Percentiles rank a stretch among this genome's conserved stretches.
These are phyloP conservation scores for Lyophyllum semitale DNA, from an alignment of 768 basidiomycete genomes.

Conservation along the genomic window DNA sequence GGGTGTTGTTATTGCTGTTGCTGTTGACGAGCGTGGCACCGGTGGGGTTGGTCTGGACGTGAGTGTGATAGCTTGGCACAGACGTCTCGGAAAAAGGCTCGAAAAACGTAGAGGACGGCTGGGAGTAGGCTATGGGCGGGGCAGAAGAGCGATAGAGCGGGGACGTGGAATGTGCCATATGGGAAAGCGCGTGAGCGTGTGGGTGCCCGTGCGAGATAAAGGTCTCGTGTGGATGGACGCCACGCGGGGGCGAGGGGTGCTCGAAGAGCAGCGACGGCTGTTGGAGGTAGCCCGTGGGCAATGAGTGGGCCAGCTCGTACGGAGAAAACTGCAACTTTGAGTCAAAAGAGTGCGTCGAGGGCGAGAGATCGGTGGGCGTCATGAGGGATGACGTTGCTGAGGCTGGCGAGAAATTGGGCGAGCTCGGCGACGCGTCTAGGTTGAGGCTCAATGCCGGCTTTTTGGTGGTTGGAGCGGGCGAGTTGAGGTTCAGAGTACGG, in stretches of 20 bases:
- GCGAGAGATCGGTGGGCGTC: constrained; percentile 76
- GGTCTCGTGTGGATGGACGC: constrained; percentile 15
- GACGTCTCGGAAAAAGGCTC: constrained; percentile 55
- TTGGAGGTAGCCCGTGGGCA: constrained; percentile 32
- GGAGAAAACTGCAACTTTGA: constrained; percentile 38
- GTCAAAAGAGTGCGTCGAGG: constrained; percentile 59
- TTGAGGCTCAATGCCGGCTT: constrained; percentile 47
- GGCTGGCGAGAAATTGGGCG: constrained; percentile 74
- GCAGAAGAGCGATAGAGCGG: constrained; percentile 5
- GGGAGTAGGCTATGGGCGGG: constrained; percentile 25
- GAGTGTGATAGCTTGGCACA: constrained; percentile 27
- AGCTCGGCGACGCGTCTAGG: constrained; percentile 48
- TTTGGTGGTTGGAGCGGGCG: constrained; percentile 56
- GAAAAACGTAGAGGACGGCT: constrained; percentile 37
- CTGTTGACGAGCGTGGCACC: background rate
- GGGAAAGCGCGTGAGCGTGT: background rate
- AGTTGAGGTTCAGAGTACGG: constrained; percentile 77
- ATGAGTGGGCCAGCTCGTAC: constrained; percentile 48
- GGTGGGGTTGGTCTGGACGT: constrained; percentile 6
- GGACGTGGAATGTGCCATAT: background rate
- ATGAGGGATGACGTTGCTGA: constrained; percentile 71
- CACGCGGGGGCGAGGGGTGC: constrained; percentile 24
- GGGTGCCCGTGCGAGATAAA: constrained; percentile 9
- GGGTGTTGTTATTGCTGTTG: constrained; percentile 1
- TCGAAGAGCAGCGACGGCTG: constrained; percentile 45